Percentiles rank a stretch among this genome's conserved stretches.
phyloP scores from a whole-genome alignment of 1,284 basidiomycete genomes.

The Ganoderma lucidum region DNA sequence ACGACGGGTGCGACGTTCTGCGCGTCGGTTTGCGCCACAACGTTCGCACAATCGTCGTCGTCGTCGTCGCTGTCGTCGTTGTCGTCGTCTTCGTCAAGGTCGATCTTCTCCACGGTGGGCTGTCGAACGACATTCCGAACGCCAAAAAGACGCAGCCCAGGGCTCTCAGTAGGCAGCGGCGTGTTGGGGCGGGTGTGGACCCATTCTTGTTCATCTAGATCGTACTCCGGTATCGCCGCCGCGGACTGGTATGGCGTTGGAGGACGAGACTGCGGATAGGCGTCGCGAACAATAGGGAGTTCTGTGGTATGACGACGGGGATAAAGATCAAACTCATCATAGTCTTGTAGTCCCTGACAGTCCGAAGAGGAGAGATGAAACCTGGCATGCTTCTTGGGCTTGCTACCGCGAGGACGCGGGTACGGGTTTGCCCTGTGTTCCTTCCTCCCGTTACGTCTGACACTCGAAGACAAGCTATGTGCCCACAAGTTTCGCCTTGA shows the following conservation, averaged over 20 bases:
- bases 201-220: neutral
- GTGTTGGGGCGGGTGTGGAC: neutral
- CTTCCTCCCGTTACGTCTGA: neutral
- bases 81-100: too few relatives aligned
- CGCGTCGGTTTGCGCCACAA: neutral
- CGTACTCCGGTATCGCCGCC: neutral
- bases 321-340: neutral
- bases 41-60: neutral
- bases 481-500: neutral
- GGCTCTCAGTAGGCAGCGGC: neutral
- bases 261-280: neutral
- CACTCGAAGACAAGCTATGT: too few relatives aligned
- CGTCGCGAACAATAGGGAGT: neutral
- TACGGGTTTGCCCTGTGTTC: neutral
- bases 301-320: neutral
- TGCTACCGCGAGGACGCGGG: neutral
- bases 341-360: neutral
- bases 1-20: too few relatives aligned
- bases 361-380: neutral
- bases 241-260: neutral
- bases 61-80: neutral
- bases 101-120: neutral
- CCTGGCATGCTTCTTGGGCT: neutral
- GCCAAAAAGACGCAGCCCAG: neutral
- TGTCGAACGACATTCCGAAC: neutral